Evolutionary conservation across 371 early-diverging fungal genomes (phyloP).

Genomic region (Mucor mucedo): DNA sequence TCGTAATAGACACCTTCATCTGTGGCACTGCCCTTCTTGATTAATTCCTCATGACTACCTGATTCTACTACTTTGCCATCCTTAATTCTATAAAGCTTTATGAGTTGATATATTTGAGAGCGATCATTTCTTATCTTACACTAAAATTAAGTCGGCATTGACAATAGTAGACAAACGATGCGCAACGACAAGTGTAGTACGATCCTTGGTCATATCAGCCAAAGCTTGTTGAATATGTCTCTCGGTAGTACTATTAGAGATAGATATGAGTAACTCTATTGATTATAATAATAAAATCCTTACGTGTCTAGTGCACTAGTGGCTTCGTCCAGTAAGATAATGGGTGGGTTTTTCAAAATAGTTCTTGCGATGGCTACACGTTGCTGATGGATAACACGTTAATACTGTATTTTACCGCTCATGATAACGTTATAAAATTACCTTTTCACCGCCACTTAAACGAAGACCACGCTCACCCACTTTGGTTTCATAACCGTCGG

Average conservation of each 20-base stretch:
- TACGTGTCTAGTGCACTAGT: constrained; percentile 70
- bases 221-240: constrained; percentile 71
- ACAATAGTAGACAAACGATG: constrained; percentile 84
- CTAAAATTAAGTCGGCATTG: constrained; percentile 73
- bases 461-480: constrained; percentile 94
- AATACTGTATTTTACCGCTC: constrained; percentile 20
- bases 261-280: not conserved
- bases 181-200: constrained; percentile 94
- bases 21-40: constrained; percentile 33
- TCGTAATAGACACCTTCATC: constrained; percentile 64
- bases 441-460: constrained; percentile 90
- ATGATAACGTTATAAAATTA: constrained; percentile 42
- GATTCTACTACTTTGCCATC: constrained; percentile 81
- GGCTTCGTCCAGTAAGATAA: constrained; percentile 52
- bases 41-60: constrained; percentile 82
- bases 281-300: not conserved
- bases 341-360: constrained; percentile 47
- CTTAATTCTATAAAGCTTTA: constrained; percentile 36
- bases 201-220: constrained; percentile 64
- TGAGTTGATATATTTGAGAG: not conserved
- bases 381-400: constrained; percentile 42
- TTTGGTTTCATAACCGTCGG: constrained; percentile 86
- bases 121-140: constrained; percentile 22
- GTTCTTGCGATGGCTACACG: constrained; percentile 55
- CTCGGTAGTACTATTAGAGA: constrained; percentile 70